Base-by-base conservation (phyloP, 805 yeast genomes). In the Starmerella khaoyaiensis region DNA sequence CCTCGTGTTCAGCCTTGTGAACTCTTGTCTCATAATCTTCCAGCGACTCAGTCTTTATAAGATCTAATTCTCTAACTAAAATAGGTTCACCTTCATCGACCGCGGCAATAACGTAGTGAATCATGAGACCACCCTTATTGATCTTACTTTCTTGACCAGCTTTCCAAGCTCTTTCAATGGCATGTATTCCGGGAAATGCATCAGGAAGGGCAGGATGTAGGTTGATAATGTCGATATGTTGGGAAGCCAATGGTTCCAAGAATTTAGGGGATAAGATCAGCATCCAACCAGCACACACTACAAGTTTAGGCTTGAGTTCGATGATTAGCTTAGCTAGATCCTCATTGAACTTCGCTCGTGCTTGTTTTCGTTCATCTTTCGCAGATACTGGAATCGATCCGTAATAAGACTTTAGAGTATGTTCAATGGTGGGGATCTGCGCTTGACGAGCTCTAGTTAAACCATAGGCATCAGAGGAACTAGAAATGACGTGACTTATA, bases 241-340 rank as follows among this genome's bases (percentile, higher is more conserved):
- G 72, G 2, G 67, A 56, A 35, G 65, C 71, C 23, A 86, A 58
- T 3, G 86, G 84, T 27, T 63, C 60, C 42, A 90, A 64, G 48
- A 83, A 84, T 16, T 72, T 65, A 3, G 82, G 75, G 1, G 95
- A 79, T 42, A 90, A 65, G 41, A 90, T 90, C 36, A 90, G 69
- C 86, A 90, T 77, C 98, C 98, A 90, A 2, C 98, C 98, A 4
- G 98, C 98, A 61, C 98, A 90, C 5, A 90, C 96, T 28, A 90
- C 75, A 45, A 90, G 65, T 48, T 80, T 81, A 4, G 97, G 97
- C 47, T 68, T 67, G 25, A 56, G 43, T 1, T 64, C 55, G 18
- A 81, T 56, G 17, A 90, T 72, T 18, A 77, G 52, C 33, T 69
- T 62, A 8, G 94, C 87, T 30, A 90, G 66, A 45, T 90, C 95